A percentile compares a stretch with the other conserved stretches of the same genome.
Evolutionary conservation across 768 basidiomycete species (phyloP).

Genomic region (Cubamyces sp.): DNA sequence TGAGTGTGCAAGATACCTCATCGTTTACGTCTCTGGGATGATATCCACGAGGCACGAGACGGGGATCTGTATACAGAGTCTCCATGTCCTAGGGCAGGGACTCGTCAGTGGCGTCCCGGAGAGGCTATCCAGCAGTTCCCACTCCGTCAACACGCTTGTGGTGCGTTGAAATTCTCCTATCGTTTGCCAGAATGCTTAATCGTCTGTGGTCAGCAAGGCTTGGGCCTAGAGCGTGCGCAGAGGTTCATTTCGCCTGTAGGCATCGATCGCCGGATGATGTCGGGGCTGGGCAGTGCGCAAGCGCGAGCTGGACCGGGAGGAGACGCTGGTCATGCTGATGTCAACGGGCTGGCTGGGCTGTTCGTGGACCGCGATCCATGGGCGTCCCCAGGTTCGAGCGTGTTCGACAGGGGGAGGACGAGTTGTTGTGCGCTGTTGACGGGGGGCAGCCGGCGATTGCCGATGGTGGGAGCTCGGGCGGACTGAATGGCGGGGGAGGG

Average conservation of each 20-base stretch:
- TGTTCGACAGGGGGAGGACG: constrained; percentile 10
- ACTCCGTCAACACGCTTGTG: constrained; percentile 15
- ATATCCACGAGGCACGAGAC: constrained; percentile 4
- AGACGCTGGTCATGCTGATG: constrained; percentile 14
- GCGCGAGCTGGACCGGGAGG: constrained; percentile 6
- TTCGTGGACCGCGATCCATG: not conserved
- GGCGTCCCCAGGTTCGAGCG: constrained; percentile 9
- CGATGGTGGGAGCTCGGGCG: constrained; percentile 1
- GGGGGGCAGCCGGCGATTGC: constrained; percentile 22
- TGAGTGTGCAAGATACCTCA: not conserved
- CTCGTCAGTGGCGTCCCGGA: not conserved
- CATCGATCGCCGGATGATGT: constrained; percentile 7
- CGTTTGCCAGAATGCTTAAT: not conserved
- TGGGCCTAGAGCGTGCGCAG: constrained; percentile 11
- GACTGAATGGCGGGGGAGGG: constrained; percentile 14
- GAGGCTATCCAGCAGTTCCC: constrained; percentile 9
- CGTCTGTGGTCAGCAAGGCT: not conserved
- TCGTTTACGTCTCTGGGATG: constrained; percentile 14
- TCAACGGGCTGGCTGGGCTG: constrained; percentile 18
- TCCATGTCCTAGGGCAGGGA: constrained; percentile 7
- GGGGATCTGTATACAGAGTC: not conserved
- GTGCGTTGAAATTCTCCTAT: constrained; percentile 5
- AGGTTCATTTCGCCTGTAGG: constrained; percentile 8
- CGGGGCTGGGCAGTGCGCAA: not conserved
- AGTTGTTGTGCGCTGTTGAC: constrained; percentile 15